Conservation (phyloP, 169 alveolate genomes). For the Eimeria brunetti region DNA sequence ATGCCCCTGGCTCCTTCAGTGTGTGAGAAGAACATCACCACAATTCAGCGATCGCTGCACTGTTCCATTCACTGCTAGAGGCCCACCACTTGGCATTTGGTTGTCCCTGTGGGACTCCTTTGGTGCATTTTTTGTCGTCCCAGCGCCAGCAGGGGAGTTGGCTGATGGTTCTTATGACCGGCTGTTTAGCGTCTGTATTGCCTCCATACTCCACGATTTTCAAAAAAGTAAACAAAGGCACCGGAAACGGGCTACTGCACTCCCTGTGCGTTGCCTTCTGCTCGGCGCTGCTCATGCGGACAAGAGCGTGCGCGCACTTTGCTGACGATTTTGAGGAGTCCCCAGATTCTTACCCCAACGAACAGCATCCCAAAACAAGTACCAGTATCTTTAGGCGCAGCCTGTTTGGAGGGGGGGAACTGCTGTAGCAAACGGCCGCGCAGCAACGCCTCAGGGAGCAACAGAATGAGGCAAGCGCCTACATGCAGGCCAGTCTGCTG, state of each 20-base stretch:
- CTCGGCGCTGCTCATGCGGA: not conserved
- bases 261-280: not conserved
- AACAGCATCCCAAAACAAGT: not conserved
- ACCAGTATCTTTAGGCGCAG: not conserved
- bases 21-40: not conserved
- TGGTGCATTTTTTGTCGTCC: not conserved
- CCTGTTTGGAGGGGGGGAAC: not conserved
- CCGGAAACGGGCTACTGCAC: not conserved
- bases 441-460: constrained; percentile 4
- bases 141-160: not conserved
- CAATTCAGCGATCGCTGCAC: not conserved
- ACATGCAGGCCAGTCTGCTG: not conserved
- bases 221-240: not conserved
- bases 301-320: not conserved
- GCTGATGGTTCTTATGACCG: not conserved
- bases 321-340: not conserved
- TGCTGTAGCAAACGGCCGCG: not conserved
- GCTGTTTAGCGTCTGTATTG: not conserved
- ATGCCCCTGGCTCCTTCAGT: not conserved
- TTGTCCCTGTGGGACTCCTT: not conserved
- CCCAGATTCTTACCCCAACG: not conserved
- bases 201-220: not conserved
- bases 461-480: not conserved
- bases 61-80: not conserved
- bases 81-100: not conserved